phyloP scores from a whole-genome alignment of 163 green algal genomes.

The Prototheca stagnorum region DNA sequence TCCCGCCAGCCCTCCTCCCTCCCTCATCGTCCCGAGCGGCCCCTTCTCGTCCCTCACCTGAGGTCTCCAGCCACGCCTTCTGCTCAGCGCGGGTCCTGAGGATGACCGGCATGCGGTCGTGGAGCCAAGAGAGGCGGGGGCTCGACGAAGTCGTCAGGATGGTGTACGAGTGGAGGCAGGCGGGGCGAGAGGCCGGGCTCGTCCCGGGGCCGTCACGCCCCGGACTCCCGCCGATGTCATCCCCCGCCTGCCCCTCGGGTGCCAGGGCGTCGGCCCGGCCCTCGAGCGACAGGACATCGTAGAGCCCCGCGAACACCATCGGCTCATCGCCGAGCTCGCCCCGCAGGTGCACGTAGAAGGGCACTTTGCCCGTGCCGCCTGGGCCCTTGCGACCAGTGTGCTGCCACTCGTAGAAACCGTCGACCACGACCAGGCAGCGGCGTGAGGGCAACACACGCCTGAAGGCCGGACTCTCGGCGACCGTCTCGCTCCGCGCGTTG shows the following conservation, averaged over 20 bases:
- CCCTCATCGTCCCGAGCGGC: background rate
- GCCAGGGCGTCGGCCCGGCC: no score
- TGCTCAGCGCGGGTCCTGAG: constrained; percentile 18
- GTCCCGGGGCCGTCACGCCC: no score
- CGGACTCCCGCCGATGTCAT: no score
- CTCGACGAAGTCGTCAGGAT: constrained; percentile 49
- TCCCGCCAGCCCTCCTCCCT: background rate
- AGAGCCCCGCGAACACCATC: constrained; percentile 17
- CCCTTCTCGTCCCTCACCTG: background rate
- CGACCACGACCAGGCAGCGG: constrained; percentile 47
- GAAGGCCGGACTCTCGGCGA: constrained; percentile 39
- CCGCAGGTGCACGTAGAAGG: constrained; percentile 41
- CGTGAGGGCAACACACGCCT: constrained; percentile 22
- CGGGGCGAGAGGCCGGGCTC: constrained; percentile 6
- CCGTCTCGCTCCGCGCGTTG: constrained; percentile 51
- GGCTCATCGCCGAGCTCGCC: constrained; percentile 14
- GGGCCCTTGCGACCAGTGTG: no score
- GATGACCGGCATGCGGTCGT: constrained; percentile 73
- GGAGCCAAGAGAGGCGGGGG: constrained; percentile 51
- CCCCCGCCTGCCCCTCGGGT: no score
- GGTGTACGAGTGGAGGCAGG: constrained; percentile 33
- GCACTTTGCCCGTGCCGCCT: constrained; percentile 30
- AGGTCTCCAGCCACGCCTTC: constrained; percentile 34
- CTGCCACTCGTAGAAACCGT: constrained; percentile 69
- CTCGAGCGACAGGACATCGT: no score